These are phyloP conservation scores for Capsella rubella DNA, from an alignment of 441 rosid genomes.

Conservation along the genomic window DNA sequence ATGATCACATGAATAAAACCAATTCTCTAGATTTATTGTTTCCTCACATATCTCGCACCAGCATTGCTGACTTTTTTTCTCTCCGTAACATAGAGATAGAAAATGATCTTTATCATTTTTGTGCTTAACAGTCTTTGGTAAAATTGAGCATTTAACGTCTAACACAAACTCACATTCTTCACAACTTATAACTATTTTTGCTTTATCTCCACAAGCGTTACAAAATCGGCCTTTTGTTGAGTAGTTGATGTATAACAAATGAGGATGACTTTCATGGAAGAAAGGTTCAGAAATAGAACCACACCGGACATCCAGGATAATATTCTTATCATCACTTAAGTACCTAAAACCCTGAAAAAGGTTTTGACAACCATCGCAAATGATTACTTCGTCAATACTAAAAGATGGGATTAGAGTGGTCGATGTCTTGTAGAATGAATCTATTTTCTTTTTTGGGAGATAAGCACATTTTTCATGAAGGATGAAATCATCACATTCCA, in stretches of 20 bases:
- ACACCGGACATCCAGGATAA: background rate
- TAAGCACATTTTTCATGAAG: slow-evolving; percentile 40
- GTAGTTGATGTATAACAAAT: slow-evolving; percentile 10
- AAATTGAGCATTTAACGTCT: slow-evolving; percentile 24
- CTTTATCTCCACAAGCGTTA: slow-evolving; percentile 25
- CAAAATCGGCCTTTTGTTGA: background rate
- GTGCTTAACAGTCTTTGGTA: slow-evolving; percentile 30
- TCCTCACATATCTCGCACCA: slow-evolving; percentile 40
- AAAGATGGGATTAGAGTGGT: background rate
- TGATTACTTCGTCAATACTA: fast-evolving
- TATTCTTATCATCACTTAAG: fast-evolving
- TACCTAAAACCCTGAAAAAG: slow-evolving; percentile 27
- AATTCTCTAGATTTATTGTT: slow-evolving; percentile 12
- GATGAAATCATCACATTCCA: slow-evolving; percentile 29
- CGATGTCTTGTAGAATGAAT: background rate
- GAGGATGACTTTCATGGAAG: slow-evolving; percentile 28
- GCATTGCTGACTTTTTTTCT: background rate
- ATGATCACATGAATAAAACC: slow-evolving; percentile 34
- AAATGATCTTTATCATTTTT: slow-evolving; percentile 37
- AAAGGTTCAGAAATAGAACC: slow-evolving; percentile 8
- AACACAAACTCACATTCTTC: slow-evolving; percentile 26
- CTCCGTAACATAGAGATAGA: slow-evolving; percentile 8
- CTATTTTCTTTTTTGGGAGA: slow-evolving; percentile 17
- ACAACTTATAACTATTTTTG: background rate
- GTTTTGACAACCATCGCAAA: slow-evolving; percentile 5